Evolutionary conservation across 257 asterid species (phyloP), one percentile per base, ranked within the genome.

Genomic region (Ballota nigra): DNA sequence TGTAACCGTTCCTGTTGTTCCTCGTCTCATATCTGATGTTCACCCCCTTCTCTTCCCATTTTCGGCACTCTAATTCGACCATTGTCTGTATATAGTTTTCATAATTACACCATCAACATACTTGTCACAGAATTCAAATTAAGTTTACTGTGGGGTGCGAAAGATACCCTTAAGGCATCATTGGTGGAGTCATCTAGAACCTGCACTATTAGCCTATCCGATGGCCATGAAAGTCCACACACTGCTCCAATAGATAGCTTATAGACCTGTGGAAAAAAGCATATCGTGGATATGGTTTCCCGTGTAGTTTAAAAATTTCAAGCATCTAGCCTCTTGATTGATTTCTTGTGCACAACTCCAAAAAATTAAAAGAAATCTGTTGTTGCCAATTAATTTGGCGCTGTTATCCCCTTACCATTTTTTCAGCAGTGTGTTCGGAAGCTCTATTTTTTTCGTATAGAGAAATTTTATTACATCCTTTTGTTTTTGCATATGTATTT

Each of bases 101-200:
- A 59, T 7, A 22, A 38, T 61, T 41, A 75, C 71, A 69, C 31
- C 15, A 63, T 22, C 51, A 29, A 38, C 38, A 29, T 62, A 74
- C 55, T 28, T 69, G 20, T 47, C n/a, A 58, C 29, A 64, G 20
- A 59, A 70, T n/a, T 52, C 40, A 26, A 45, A 56, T 70, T 68
- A 43, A 72, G 47, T 36, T 18, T 29, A 66, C 63, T 45, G 8
- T 40, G 34, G 26, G 65, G 7, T 57, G 36, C 58, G 71, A 77
- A 60, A 43, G 49, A 68, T 86, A 89, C 97, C 96, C 91, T 81
- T 56, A 91, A 77, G 77, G 77, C 78, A 73, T 88, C 94, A 26
- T 86, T 85, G 63, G 98, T 89, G 45, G 97, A 92, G 82, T 92
- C 97, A 80, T 92, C 98, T 66, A 92, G 91, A 74, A 89, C 95